Evolutionary conservation across 2,329 filamentous ascomycete genomes (phyloP), one percentile per base, ranked within the genome.

Genomic region (Sarocladiaceae sp.): DNA sequence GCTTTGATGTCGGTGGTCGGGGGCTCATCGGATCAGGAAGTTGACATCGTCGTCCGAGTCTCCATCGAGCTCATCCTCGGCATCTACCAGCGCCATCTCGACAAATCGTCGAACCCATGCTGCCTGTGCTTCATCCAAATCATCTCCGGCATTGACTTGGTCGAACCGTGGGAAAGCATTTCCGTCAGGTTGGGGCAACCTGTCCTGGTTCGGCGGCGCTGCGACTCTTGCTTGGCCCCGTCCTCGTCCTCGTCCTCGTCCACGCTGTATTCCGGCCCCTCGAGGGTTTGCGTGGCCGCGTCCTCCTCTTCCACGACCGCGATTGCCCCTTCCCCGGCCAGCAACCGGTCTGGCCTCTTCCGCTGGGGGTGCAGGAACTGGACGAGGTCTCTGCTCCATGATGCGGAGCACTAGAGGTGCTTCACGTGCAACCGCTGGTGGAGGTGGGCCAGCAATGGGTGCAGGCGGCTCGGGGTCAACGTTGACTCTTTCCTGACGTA

Each of bases 351-450:
- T 25, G 22, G 33, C 6, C 6, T 42, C 4, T 6, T 48, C 53
- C n/a, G 31, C 42, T 13, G 25, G 53, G 18, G 53, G 50, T 28
- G 53, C 47, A 1, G 51, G 31, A 31, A 51, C 47, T 23, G 52
- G 54, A 10, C 55, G 64, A 31, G 59, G 62, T 51, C 66, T 66
- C 47, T 68, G 66, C 33, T 72, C 70, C 35, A 75, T 72, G 25
- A 83, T 76, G 26, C 79, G 72, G 26, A 83, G 72, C 12, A 83
- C 78, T 11, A 82, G 71, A 4, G 79, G 79, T 1, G 76, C 79
- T 59, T 83, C 79, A 2, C 75, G 75, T 37, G 76, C 79, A n/a
- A 82, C 71, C 17, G 63, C 71, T 44, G 47, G 47, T 22, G 47
- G 29, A 17, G 47, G 47, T 4, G 47, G 47, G 23, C 60, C 62